Base-by-base conservation (phyloP, 257 asterid species). In the Nicotiana obtusifolia region DNA sequence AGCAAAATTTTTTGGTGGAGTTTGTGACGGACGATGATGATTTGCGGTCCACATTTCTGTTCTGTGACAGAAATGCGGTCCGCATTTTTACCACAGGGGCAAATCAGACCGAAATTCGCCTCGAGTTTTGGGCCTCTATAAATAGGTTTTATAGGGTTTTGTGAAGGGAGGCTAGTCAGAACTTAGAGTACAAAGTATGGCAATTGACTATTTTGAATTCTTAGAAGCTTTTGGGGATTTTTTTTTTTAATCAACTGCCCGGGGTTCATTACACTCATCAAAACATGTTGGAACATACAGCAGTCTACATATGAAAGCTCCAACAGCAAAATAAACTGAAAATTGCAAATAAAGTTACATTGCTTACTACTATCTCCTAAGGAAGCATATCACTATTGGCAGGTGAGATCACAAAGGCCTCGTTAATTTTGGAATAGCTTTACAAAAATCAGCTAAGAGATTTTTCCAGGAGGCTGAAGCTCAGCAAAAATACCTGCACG, bases 371-470 rank as follows among this genome's bases (percentile, higher is more conserved):
- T 22, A 44, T 73, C 59, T 22, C 61, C 56, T 73, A 47, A 44
- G 37, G 61, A 73, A 47, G 22, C 78, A 44, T 71, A 44, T 20
- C 20, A 73, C 41, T 22, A 73, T 10, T 73, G 41, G 79, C 44
- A 73, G 62, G 62, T 47, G 79, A 73, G 62, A 15, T 49, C 35
- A 44, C 15, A 71, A 59, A 71, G 60, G 62, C 52, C 79, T 73
- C 61, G 24, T 24, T 16, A 73, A 73, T 26, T 49, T 22, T 49
- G 79, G 61, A 73, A 73, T 24, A 73, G 62, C 79, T 73, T 44
- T 73, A 73, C 79, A 24, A 73, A 73, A 73, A 73, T 73, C 79
- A 73, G 79, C 79, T 49, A 73, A 73, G 44, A 73, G 79, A 73
- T 73, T 73, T 49, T 75, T 75, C 44, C 44, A 75, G 44, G 41